Conservation (phyloP, 495 filamentous ascomycete genomes). For the Penicillium alfredii region DNA sequence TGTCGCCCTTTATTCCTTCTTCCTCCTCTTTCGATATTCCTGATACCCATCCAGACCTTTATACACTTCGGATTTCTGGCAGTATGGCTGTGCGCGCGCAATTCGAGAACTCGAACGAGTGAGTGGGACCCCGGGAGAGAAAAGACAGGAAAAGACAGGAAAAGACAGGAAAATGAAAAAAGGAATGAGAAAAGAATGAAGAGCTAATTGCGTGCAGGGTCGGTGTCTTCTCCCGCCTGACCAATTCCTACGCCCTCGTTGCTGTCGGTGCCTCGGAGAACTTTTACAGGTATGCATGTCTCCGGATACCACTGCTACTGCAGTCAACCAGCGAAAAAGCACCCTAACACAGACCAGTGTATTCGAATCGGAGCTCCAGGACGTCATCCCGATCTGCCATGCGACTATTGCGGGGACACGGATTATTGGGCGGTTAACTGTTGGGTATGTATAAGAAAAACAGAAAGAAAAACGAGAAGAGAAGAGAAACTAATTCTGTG, state of each 20-base stretch:
- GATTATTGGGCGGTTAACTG: slow-evolving; percentile 91
- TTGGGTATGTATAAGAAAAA: slow-evolving; percentile 58
- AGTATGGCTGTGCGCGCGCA: slow-evolving; percentile 77
- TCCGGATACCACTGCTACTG: not conserved
- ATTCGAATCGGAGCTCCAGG: slow-evolving; percentile 95
- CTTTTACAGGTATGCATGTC: slow-evolving; percentile 71
- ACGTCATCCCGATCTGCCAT: slow-evolving; percentile 95
- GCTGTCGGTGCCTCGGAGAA: slow-evolving; percentile 94
- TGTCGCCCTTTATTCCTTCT: not conserved
- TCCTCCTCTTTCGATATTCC: not conserved
- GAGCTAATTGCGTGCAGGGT: slow-evolving; percentile 54
- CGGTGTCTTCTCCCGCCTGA: slow-evolving; percentile 92
- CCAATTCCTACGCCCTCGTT: slow-evolving; percentile 91
- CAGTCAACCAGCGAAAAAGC: not conserved
- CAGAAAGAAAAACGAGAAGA: slow-evolving; percentile 4
- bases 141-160: slow-evolving; percentile 10
- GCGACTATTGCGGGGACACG: slow-evolving; percentile 95
- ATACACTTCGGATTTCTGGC: not conserved
- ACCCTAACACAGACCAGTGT: slow-evolving; percentile 40
- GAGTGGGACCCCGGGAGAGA: slow-evolving; percentile 23
- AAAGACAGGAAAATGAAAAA: not conserved
- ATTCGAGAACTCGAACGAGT: slow-evolving; percentile 99
- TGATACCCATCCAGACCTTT: slow-evolving; percentile 3
- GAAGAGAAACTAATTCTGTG: slow-evolving; percentile 7
- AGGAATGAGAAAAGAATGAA: no score